phyloP scores from a whole-genome alignment of 1,284 basidiomycete genomes.

The Cryptococcus deneoformans region DNA sequence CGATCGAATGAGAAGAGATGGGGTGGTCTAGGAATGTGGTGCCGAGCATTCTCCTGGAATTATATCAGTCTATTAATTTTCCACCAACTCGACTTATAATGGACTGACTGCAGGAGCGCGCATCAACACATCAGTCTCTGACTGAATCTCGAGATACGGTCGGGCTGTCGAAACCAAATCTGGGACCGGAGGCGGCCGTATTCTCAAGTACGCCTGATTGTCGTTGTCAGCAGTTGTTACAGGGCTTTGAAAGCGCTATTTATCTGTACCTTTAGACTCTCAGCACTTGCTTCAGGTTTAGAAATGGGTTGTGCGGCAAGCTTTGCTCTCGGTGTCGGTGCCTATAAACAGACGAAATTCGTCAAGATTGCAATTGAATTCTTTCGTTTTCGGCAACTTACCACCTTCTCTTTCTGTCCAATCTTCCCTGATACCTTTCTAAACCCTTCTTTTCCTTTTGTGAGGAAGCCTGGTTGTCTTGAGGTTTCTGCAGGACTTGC shows the following conservation, averaged over 20 bases:
- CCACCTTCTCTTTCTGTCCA: slow-evolving; percentile 33
- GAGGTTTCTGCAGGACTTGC: slow-evolving; percentile 8
- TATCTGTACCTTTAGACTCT: slow-evolving; percentile 27
- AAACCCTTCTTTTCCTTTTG: slow-evolving; percentile 24
- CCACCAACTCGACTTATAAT: neutral
- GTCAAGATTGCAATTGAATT: neutral
- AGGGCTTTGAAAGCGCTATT: neutral
- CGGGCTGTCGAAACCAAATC: slow-evolving; percentile 5
- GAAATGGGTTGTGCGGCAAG: too few relatives aligned
- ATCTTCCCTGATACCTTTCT: slow-evolving; percentile 43
- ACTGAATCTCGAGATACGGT: slow-evolving; percentile 49
- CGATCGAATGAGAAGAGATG: slow-evolving; percentile 45
- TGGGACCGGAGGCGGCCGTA: slow-evolving; percentile 44
- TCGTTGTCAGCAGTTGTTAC: too few relatives aligned
- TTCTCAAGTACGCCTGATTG: slow-evolving; percentile 48
- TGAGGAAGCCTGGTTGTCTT: neutral
- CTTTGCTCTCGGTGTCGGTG: slow-evolving; percentile 1
- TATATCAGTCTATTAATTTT: neutral
- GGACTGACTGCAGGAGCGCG: slow-evolving; percentile 48
- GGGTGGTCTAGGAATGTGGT: slow-evolving; percentile 50
- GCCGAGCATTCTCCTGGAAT: slow-evolving; percentile 42
- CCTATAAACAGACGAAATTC: neutral
- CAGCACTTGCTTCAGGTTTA: slow-evolving; percentile 9
- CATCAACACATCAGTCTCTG: slow-evolving; percentile 54
- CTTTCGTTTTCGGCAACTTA: neutral